Conservation (phyloP, 2,329 filamentous ascomycete species). For the Alternaria arbusti region DNA sequence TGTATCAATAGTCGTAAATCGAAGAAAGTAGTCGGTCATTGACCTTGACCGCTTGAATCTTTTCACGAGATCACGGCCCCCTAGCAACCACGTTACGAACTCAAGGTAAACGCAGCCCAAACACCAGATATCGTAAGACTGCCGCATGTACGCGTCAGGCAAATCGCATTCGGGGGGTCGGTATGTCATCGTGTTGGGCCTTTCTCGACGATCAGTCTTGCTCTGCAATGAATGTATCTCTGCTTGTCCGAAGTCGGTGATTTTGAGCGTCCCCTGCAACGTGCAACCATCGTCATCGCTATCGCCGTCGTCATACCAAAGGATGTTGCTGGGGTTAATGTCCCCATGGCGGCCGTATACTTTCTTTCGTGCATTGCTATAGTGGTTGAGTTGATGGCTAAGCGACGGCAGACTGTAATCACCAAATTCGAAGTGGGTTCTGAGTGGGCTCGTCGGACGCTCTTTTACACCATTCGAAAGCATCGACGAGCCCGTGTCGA, state of each 20-base stretch:
- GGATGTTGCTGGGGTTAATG: slow-evolving; percentile 30
- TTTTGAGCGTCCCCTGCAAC: slow-evolving; percentile 11
- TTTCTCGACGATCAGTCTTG: not conserved
- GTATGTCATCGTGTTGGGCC: slow-evolving; percentile 18
- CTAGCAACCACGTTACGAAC: slow-evolving; percentile 20
- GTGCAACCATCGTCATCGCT: not conserved
- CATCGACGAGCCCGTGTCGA: not conserved
- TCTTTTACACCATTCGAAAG: not conserved
- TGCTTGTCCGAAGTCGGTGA: slow-evolving; percentile 25
- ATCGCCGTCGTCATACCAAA: slow-evolving; percentile 13
- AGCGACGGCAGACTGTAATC: not conserved
- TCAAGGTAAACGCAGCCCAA: slow-evolving; percentile 28
- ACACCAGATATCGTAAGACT: slow-evolving; percentile 30
- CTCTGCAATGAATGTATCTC: slow-evolving; percentile 13
- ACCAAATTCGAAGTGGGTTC: not conserved
- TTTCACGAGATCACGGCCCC: slow-evolving; percentile 2
- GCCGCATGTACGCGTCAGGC: not conserved
- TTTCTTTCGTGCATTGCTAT: not conserved
- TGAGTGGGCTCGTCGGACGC: not conserved
- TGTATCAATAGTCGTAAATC: not conserved
- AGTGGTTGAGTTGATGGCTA: not conserved
- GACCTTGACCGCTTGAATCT: not conserved
- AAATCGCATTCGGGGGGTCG: slow-evolving; percentile 21
- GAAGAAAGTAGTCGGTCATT: not conserved
- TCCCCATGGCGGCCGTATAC: slow-evolving; percentile 29